Conservation (phyloP, 208 protist species). For the Polymyxa betae region DNA sequence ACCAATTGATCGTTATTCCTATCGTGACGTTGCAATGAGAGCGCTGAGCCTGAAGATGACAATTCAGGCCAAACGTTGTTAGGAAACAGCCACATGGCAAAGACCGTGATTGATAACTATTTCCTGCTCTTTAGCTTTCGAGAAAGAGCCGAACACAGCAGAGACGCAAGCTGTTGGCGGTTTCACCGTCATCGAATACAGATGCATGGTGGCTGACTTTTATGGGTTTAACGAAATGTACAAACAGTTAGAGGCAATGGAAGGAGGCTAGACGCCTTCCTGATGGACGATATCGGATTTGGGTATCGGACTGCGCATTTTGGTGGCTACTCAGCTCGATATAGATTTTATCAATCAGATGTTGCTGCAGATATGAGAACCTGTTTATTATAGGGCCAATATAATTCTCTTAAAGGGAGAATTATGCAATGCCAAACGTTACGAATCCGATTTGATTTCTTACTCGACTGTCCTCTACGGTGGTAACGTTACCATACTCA, state of each 20-base stretch:
- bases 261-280: background rate
- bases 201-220: conserved; percentile 73
- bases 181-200: conserved; percentile 87
- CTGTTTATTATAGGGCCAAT: background rate
- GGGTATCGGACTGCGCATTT: background rate
- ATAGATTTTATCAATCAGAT: background rate
- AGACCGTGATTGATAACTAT: conserved; percentile 60
- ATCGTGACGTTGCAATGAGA: conserved; percentile 31
- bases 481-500: background rate
- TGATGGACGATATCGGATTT: background rate
- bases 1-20: background rate
- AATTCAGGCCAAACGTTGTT: conserved; percentile 2
- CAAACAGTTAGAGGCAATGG: background rate
- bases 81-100: background rate
- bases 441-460: background rate
- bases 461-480: background rate
- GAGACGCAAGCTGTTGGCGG: conserved; percentile 74
- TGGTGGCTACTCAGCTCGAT: background rate
- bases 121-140: conserved; percentile 79
- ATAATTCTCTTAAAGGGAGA: background rate
- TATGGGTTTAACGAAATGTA: background rate
- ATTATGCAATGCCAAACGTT: background rate
- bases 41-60: conserved; percentile 10
- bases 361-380: background rate
- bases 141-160: conserved; percentile 83